Evolutionary conservation across 345 rosid species (phyloP), one percentile per base, ranked within the genome.

Genomic region (Brassica cretica): DNA sequence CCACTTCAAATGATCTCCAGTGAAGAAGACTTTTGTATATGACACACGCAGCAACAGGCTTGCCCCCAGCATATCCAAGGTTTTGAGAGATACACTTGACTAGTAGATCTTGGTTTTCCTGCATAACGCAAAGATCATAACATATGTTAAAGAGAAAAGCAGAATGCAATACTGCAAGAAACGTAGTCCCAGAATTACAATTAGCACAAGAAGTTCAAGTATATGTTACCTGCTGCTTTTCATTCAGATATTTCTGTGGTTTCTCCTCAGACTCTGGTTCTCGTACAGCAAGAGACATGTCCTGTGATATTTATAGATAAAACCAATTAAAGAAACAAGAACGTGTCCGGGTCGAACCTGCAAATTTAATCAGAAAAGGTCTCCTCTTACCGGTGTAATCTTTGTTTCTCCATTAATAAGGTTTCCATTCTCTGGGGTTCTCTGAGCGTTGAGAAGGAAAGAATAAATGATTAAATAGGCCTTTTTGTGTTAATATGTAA

Each of bases 1-100:
- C 99, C 61, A 87, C 98, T 86, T 95, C 99, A 87, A 95, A 93
- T 78, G 98, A 95, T 80, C 96, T 89, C 99, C 99, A 95, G 41
- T 95, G 99, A 75, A 91, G 96, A 44, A 95, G 98, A 76, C 94
- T 91, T 84, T 93, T 95, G 86, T 90, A 95, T 76, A 91, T 87
- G 70, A 93, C 82, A 82, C 96, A 95, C 68, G 99, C 98, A 81
- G 97, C 99, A 76, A 95, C 85, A 35, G 99, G 99, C 83, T 90
- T 93, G 79, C 86, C 85, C 35, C 88, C 92, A 76, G 94, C 88
- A 73, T 91, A 95, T 82, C 98, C 99, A 84, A 95, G 83, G 86
- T 93, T 90, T 77, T 93, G 91, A 51, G 96, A 87, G 75, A 93
- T 84, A 74, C 99, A 93, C 84, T 93, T 95, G 82, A 91, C 85